Base-by-base conservation (phyloP, 192 early-diverging fungal species). In the Backusella morwellensis region DNA sequence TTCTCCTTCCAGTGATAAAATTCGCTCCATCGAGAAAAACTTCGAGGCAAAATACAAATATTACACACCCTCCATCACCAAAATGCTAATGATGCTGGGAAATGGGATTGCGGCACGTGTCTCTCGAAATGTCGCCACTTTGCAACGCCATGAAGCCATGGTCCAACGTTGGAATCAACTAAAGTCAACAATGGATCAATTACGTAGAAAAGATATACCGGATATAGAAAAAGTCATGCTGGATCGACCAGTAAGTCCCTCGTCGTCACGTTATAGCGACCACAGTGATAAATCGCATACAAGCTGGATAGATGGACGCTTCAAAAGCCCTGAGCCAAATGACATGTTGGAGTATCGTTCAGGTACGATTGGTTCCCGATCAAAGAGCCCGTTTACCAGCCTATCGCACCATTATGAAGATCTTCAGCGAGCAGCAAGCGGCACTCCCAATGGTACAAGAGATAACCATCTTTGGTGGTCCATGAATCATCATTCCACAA, bases 1-100 rank as follows among this genome's bases (percentile, higher is more conserved):
- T 26, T 70, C 77, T 11, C 74, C 81, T 6, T 75, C 85, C 21
- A 75, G 73, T 2, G 85, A 83, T 12, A 84, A 87, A 54, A 83
- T 86, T 34, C 84, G 85, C 54, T 81, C 80, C 35, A 80, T 86
- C 59, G 85, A 84, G 73, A 88, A 90, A 77, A 83, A 78, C 1
- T 90, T 90, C 50, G 89, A 90, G 66, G 83, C 83, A 35, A 88
- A 87, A 79, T 81, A 86, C 67, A 88, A 88, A 75, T 87, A 88
- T 77, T 90, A 86, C 56, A 77, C 85, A 26, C 87, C 87, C 8
- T 80, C 86, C 6, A 84, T 90, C 29, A 84, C 80, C 68, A 84
- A 86, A 78, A 87, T 90, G 87, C 76, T 90, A 14, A 82, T 80
- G 32, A 87, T 86, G 83, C 81, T 90, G 34, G 87, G 85, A 44